These are phyloP conservation scores for Sarocladium kiliense DNA, from an alignment of 2,329 filamentous ascomycete species.

Conservation along the genomic window DNA sequence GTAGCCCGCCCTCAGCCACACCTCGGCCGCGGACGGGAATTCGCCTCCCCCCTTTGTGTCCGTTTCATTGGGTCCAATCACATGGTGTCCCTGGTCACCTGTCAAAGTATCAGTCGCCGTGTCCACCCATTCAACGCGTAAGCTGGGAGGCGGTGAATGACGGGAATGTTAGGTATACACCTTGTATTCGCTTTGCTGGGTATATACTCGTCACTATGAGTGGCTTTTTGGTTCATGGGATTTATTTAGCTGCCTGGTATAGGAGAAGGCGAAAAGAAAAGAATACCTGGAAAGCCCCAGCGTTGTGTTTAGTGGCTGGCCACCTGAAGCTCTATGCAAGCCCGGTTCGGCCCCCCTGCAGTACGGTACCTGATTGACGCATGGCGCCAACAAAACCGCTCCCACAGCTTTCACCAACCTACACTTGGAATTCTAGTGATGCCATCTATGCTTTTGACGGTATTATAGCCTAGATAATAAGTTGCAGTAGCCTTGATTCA, in stretches of 20 bases:
- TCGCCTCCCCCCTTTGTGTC: neutral
- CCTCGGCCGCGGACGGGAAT: neutral
- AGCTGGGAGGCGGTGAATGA: neutral
- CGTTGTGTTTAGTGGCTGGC: too few relatives aligned
- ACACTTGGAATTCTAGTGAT: neutral
- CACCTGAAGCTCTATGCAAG: neutral
- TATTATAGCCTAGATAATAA: neutral
- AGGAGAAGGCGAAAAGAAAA: neutral
- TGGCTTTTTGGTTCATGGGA: too few relatives aligned
- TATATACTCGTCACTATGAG: too few relatives aligned
- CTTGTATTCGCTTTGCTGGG: too few relatives aligned
- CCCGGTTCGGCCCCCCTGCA: neutral
- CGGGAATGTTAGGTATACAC: neutral
- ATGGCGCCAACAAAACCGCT: neutral
- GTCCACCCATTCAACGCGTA: too few relatives aligned
- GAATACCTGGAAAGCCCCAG: too few relatives aligned
- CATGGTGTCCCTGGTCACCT: neutral
- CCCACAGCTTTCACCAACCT: neutral
- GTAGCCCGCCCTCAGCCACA: conserved; percentile 8
- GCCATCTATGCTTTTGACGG: neutral
- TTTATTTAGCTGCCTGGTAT: neutral
- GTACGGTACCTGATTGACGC: conserved; percentile 6
- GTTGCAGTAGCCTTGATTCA: neutral
- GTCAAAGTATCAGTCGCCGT: too few relatives aligned
- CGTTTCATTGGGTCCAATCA: conserved; percentile 5